Percentiles rank a stretch among this genome's conserved stretches.
Evolutionary conservation across 495 filamentous ascomycete genomes (phyloP).

Genomic region (Annulohypoxylon moriforme): DNA sequence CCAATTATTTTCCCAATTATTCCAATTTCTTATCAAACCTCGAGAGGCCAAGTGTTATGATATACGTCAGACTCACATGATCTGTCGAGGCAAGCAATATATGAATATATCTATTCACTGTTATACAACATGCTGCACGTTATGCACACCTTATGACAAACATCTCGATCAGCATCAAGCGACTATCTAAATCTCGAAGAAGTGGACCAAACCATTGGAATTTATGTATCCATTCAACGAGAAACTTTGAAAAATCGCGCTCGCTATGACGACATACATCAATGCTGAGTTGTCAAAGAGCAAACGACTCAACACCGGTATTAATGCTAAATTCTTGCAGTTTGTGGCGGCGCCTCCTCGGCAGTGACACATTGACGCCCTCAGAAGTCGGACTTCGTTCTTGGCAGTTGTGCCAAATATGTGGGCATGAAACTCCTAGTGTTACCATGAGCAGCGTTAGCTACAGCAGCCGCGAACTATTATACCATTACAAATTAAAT

Average conservation of each 20-base stretch:
- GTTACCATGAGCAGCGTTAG: not conserved
- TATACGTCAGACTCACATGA: not conserved
- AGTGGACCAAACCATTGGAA: not conserved
- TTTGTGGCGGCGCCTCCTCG: not conserved
- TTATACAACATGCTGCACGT: not conserved
- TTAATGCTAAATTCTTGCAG: constrained; percentile 23
- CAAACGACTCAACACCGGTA: not conserved
- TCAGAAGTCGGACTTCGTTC: not conserved
- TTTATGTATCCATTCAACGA: not conserved
- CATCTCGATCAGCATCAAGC: not conserved
- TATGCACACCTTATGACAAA: not conserved
- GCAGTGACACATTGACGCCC: not conserved
- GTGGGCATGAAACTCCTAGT: not conserved
- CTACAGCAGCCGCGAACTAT: not conserved
- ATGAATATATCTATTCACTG: not conserved
- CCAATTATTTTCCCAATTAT: not conserved
- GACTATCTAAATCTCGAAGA: not conserved
- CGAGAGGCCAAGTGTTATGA: not conserved
- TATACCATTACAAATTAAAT: not conserved
- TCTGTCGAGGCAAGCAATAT: not conserved
- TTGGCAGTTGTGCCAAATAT: constrained; percentile 5
- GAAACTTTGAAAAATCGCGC: not conserved
- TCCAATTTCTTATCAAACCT: not conserved
- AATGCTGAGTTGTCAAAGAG: constrained; percentile 5
- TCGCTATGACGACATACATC: not conserved